A percentile compares a stretch with the other conserved stretches of the same genome.
Conservation (phyloP, 441 rosid genomes). For the Euphorbia corollata region DNA sequence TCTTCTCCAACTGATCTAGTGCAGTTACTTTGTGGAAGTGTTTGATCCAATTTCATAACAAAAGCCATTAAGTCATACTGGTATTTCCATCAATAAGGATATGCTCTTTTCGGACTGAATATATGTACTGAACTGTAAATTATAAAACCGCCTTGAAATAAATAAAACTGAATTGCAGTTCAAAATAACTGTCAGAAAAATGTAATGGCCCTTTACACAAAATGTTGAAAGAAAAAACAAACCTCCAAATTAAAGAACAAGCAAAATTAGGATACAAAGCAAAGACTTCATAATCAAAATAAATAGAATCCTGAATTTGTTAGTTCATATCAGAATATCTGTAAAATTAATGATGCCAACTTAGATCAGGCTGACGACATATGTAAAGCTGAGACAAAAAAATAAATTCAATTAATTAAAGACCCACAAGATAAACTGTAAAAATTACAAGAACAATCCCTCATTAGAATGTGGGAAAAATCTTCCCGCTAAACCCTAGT, state of each 20-base stretch:
- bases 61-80: background rate
- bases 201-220: background rate
- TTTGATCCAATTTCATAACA: background rate
- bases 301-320: background rate
- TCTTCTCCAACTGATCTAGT: too few relatives aligned
- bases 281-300: too few relatives aligned
- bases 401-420: background rate
- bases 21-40: background rate
- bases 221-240: conserved; percentile 1
- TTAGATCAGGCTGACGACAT: background rate
- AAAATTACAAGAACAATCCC: background rate
- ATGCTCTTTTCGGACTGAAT: too few relatives aligned
- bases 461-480: background rate
- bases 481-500: background rate
- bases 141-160: too few relatives aligned
- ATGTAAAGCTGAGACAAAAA: conserved; percentile 3
- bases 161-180: too few relatives aligned
- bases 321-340: background rate
- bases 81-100: too few relatives aligned
- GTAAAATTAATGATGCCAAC: background rate
- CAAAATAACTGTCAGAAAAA: background rate
- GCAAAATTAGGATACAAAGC: background rate
- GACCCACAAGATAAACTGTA: background rate
- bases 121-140: too few relatives aligned
- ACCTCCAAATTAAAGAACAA: background rate